Evolutionary conservation across 2,329 filamentous ascomycete species (phyloP).

Genomic region (Corynespora cassiicola): DNA sequence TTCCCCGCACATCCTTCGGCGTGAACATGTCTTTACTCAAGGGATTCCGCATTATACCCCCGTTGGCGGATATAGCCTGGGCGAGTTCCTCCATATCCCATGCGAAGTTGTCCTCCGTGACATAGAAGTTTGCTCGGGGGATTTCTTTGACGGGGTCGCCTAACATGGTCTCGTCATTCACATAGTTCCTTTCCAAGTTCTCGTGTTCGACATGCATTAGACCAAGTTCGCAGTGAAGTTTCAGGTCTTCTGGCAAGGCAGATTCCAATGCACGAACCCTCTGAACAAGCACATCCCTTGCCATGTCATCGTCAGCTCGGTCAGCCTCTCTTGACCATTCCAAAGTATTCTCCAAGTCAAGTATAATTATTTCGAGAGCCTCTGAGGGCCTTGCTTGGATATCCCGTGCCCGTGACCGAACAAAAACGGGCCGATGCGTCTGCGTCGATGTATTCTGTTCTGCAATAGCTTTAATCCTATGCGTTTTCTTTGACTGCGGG

Average conservation of each 20-base stretch:
- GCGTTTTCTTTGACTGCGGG: constrained; percentile 21
- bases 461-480: constrained; percentile 25
- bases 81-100: constrained; percentile 47
- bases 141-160: constrained; percentile 40
- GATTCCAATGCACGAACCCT: constrained; percentile 29
- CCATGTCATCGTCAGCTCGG: constrained; percentile 17
- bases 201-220: constrained; percentile 47
- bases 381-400: constrained; percentile 27
- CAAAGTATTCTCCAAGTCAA: constrained; percentile 33
- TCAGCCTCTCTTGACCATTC: constrained; percentile 26
- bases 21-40: constrained; percentile 44
- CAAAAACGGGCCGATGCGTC: constrained; percentile 22
- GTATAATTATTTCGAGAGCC: constrained; percentile 24
- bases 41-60: constrained; percentile 41
- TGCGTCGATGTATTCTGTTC: no score
- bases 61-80: constrained; percentile 36
- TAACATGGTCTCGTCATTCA: constrained; percentile 45
- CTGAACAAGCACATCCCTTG: constrained; percentile 37
- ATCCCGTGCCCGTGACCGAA: constrained; percentile 28
- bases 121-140: constrained; percentile 41
- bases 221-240: constrained; percentile 32
- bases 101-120: constrained; percentile 49
- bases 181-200: constrained; percentile 38
- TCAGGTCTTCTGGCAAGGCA: constrained; percentile 31
- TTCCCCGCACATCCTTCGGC: constrained; percentile 38